Percentiles rank a stretch among this genome's conserved stretches.
These are phyloP conservation scores for Fusarium camptoceras DNA, from an alignment of 2,329 filamentous ascomycete genomes.

Conservation along the genomic window DNA sequence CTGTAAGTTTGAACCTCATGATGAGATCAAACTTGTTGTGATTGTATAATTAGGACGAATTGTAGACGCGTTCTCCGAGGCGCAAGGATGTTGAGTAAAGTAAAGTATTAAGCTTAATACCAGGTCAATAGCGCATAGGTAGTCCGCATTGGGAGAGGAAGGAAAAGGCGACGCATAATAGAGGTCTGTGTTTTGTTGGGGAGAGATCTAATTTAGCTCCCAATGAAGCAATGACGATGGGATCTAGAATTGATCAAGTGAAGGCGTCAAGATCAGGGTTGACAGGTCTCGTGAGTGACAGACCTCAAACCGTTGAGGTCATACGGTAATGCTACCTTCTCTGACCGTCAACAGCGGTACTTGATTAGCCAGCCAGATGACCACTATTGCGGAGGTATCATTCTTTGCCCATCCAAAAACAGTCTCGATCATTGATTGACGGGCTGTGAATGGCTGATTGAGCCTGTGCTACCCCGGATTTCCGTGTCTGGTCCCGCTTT, in stretches of 20 bases:
- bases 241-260: slow-evolving; percentile 26
- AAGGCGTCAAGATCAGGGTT: slow-evolving; percentile 34
- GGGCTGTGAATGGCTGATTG: slow-evolving; percentile 39
- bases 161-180: slow-evolving; percentile 6
- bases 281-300: slow-evolving; percentile 41
- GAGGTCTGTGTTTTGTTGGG: slow-evolving; percentile 12
- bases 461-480: slow-evolving; percentile 42
- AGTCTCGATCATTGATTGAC: neutral
- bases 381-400: slow-evolving; percentile 11
- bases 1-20: slow-evolving; percentile 21
- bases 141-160: neutral
- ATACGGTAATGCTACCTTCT: slow-evolving; percentile 29
- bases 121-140: slow-evolving; percentile 1
- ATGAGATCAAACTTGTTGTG: neutral
- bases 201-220: neutral
- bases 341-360: slow-evolving; percentile 12
- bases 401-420: neutral
- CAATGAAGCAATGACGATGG: slow-evolving; percentile 6
- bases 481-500: slow-evolving; percentile 8
- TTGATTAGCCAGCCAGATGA: slow-evolving; percentile 6
- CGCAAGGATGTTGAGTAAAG: neutral
- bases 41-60: neutral
- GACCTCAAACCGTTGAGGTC: slow-evolving; percentile 40
- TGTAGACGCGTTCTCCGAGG: neutral
- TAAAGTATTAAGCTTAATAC: neutral